phyloP scores from a whole-genome alignment of 768 basidiomycete genomes.

The Rubroboletus pulcherrimus region DNA sequence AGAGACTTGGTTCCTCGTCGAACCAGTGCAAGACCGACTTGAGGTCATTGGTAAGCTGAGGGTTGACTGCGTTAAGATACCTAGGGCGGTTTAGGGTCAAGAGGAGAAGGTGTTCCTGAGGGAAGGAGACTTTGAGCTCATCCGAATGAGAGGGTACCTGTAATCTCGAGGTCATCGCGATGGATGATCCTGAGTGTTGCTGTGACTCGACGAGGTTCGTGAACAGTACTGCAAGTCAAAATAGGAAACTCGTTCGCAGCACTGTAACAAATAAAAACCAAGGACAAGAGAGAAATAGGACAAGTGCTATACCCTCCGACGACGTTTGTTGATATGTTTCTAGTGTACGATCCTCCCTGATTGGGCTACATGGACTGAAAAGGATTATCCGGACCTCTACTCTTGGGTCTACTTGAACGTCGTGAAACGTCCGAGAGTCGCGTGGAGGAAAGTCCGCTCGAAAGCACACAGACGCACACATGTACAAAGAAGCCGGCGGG shows the following conservation, averaged over 20 bases:
- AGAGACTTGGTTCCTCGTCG: constrained; percentile 65
- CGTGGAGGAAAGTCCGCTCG: constrained; percentile 4
- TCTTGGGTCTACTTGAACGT: too few relatives aligned
- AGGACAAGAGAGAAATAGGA: too few relatives aligned
- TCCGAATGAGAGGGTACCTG: constrained; percentile 31
- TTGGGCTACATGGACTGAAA: constrained; percentile 3
- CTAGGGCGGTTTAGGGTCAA: constrained; percentile 66
- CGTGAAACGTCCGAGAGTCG: constrained; percentile 28
- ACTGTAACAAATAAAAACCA: too few relatives aligned
- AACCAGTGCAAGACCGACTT: constrained; percentile 63
- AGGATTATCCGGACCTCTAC: constrained; percentile 9
- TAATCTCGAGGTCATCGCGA: background rate
- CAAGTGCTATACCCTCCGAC: background rate
- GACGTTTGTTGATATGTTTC: background rate
- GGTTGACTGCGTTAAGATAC: constrained; percentile 71
- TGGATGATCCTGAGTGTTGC: background rate
- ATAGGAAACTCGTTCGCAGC: constrained; percentile 10
- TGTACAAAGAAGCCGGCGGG: background rate
- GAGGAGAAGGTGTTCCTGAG: constrained; percentile 48
- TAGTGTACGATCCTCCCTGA: background rate
- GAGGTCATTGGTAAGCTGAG: constrained; percentile 53
- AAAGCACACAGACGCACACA: background rate
- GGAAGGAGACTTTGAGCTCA: constrained; percentile 39
- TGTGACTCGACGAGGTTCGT: background rate
- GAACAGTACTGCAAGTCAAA: background rate